Evolutionary conservation across 805 yeast genomes (phyloP), one percentile per base, ranked within the genome.

Genomic region (Blastobotrys peoriensis): DNA sequence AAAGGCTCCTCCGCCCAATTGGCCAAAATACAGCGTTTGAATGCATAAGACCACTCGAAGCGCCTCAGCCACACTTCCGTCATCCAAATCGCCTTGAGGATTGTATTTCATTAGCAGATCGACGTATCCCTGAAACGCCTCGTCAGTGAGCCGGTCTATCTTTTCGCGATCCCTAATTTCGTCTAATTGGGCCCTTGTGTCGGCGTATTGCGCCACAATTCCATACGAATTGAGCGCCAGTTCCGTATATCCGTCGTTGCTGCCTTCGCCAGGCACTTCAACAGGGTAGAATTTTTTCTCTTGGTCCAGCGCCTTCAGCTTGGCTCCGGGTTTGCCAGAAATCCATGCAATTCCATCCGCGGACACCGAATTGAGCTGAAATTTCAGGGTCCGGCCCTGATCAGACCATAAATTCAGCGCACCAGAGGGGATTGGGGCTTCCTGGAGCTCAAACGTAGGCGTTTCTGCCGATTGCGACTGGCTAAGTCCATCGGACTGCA

Each of bases 321-420:
- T 35, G 10, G 22, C 30, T 18, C 30, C 13, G 4, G 18, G 33
- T 28, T 39, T 41, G 27, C 36, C 39, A 6, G 43, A 45, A 10
- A 60, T 55, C 65, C 65, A 60, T 3, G 59, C 58, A 16, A 49
- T 17, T 4, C 64, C 64, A 5, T 45, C 51, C 8, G 30, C 39
- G 2, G 44, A 15, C 5, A 44, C 39, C 4, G 63, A 59, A 33
- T 49, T 50, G 27, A 54, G 22, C 15, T 18, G 17, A 39, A 53
- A 61, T 33, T 54, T 57, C 19, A 60, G 43, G 9, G 63, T 60
- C n/a, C 64, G 45, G 6, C 47, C 47, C 1, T 47, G 37, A 15
- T 43, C 39, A n/a, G 33, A 35, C 58, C 58, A 59, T 6, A 36
- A 43, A 4, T 44, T 28, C 40, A 60, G 33, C 17, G 42, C 49